Percentiles rank a stretch among this genome's conserved stretches.
Conservation (phyloP, 2,329 filamentous ascomycete species). For the Pestalotiopsis sp. region DNA sequence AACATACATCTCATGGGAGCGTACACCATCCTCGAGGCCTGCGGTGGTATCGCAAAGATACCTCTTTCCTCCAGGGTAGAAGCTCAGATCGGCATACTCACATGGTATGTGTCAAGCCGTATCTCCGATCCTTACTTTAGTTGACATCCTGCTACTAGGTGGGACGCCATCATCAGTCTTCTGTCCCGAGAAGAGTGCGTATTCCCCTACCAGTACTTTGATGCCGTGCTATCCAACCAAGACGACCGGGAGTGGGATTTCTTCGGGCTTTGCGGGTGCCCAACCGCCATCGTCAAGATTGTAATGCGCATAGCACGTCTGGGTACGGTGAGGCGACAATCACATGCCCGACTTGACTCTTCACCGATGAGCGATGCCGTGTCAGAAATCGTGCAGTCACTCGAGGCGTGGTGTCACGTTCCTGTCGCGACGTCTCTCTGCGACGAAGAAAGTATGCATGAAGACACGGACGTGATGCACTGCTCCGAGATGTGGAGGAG, state of each 20-base stretch:
- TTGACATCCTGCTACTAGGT: background rate
- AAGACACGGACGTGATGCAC: constrained; percentile 11
- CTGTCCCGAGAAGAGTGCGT: constrained; percentile 12
- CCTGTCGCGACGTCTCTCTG: background rate
- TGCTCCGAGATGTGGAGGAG: constrained; percentile 11
- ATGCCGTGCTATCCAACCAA: background rate
- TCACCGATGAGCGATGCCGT: background rate
- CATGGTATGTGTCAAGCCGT: background rate
- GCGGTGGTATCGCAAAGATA: background rate
- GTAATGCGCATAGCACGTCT: constrained; percentile 11
- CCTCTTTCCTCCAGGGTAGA: background rate
- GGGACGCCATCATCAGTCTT: constrained; percentile 11
- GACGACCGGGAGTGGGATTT: constrained; percentile 1
- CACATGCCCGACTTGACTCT: background rate
- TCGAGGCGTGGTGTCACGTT: constrained; percentile 3
- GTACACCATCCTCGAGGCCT: background rate
- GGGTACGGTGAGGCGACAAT: background rate
- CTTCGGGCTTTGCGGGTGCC: constrained; percentile 12
- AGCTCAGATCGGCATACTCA: background rate
- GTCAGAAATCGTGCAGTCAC: background rate
- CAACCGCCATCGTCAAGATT: background rate
- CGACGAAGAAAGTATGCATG: constrained; percentile 3
- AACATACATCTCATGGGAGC: constrained; percentile 8
- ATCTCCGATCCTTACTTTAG: background rate
- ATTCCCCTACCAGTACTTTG: constrained; percentile 9